Evolutionary conservation across 805 yeast genomes (phyloP), one percentile per base, ranked within the genome.

Genomic region (Barnettozyma californica): DNA sequence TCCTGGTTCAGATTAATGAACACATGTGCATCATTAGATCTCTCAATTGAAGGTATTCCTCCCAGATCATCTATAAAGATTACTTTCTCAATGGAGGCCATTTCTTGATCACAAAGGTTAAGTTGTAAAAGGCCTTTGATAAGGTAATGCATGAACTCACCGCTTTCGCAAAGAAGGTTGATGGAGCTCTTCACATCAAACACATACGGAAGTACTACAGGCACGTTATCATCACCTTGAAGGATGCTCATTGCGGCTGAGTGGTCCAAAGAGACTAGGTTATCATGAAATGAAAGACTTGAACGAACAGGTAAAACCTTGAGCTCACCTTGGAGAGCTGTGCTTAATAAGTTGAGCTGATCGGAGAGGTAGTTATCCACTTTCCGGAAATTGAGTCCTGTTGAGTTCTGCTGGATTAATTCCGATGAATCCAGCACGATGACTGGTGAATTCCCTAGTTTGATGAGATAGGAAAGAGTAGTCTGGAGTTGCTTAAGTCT

Each of bases 21-120:
- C 1, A 94, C 95, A 65, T 94, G 99, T 16, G 95, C 78, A 4
- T 90, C 81, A 48, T 82, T 80, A 49, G 81, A 77, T 50, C 98
- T 74, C 61, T 89, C 96, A 21, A 81, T 70, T 0, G 95, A 85
- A 0, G 98, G 98, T 7, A 89, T 84, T 0, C 99, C 99, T 1
- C 99, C 99, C 18, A 76, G 63, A 1, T 82, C 78, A 58, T 90
- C 97, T 27, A 94, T 70, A 53, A 83, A 81, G 8, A 92, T 78
- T 26, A 92, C 67, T 56, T 94, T 94, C 53, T 94, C 99, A 39
- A 94, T 76, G 0, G 83, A 71, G 43, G 68, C 68, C 16, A 49
- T 54, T 39, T 40, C 49, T 4, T 44, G 19, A 4, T 41, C 26
- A 18, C 37, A 16, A 21, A 13, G 13, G 31, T 67, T 51, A 10